These are phyloP conservation scores for Gossypium anomalum DNA, from an alignment of 345 rosid species.

Conservation along the genomic window DNA sequence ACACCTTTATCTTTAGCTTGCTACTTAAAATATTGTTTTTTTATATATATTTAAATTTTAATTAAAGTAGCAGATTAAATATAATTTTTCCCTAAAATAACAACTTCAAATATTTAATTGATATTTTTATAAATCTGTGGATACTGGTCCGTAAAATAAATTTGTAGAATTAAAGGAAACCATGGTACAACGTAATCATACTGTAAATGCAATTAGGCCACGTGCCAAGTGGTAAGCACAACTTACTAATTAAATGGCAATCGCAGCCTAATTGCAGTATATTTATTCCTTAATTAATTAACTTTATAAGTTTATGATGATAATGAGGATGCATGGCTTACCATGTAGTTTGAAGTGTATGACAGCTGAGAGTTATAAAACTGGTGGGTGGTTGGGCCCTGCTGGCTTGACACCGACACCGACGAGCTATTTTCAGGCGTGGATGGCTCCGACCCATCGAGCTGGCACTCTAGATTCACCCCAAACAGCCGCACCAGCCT, in stretches of 20 bases:
- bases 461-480: slow-evolving; percentile 84
- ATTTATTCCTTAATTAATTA: neutral
- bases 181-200: neutral
- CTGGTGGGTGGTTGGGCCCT: slow-evolving; percentile 28
- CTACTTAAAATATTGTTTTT: neutral
- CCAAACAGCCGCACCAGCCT: slow-evolving; percentile 76
- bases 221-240: slow-evolving; percentile 19
- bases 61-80: neutral
- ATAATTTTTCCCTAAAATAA: too few species aligned
- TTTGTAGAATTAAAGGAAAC: neutral
- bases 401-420: slow-evolving; percentile 28
- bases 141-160: too few species aligned
- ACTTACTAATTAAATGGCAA: slow-evolving; percentile 7
- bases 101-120: too few species aligned
- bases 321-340: slow-evolving; percentile 24
- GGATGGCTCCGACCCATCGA: slow-evolving; percentile 49
- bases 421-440: slow-evolving; percentile 52
- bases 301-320: neutral
- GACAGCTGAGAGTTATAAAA: slow-evolving; percentile 20
- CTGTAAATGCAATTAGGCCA: slow-evolving; percentile 20
- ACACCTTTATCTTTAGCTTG: neutral
- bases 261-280: slow-evolving; percentile 7
- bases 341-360: slow-evolving; percentile 43
- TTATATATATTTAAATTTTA: neutral
- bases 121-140: too few species aligned